Evolutionary conservation across 306 rosid species (phyloP).

Genomic region (Quercus rubra): DNA sequence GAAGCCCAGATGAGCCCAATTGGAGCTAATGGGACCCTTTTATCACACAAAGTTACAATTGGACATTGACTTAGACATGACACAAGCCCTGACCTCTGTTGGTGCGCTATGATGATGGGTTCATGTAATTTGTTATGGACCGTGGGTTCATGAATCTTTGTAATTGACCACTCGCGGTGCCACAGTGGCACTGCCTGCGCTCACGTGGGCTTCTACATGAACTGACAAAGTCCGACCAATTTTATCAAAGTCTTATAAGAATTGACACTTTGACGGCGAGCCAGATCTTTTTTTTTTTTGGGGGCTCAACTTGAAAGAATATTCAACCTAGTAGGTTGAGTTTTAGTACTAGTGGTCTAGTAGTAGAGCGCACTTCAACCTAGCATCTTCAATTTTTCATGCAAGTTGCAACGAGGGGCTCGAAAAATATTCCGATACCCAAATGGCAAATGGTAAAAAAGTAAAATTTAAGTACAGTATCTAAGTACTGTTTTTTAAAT

Average conservation of each 20-base stretch:
- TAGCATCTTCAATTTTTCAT: too few relatives aligned
- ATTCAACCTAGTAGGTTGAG: too few relatives aligned
- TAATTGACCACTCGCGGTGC: background rate
- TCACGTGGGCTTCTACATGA: slow-evolving; percentile 7
- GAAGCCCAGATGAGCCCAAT: background rate
- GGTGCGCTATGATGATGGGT: background rate
- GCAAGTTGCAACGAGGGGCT: too few relatives aligned
- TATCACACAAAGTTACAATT: background rate
- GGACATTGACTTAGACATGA: background rate
- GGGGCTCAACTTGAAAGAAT: background rate
- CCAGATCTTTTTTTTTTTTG: background rate
- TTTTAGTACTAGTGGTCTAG: too few relatives aligned
- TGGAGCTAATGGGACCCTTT: slow-evolving; percentile 6
- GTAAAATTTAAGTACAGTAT: accelerated
- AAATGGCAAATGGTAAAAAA: too few relatives aligned
- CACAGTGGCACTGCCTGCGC: background rate
- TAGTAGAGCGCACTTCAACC: too few relatives aligned
- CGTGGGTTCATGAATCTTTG: background rate
- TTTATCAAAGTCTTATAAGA: background rate
- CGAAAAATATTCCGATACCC: too few relatives aligned
- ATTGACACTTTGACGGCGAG: background rate
- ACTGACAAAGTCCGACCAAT: background rate
- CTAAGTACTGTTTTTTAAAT: accelerated
- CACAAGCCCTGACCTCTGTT: slow-evolving; percentile 10
- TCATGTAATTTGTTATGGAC: background rate